Conservation (phyloP, 306 rosid species). For the Cucumis melo region DNA sequence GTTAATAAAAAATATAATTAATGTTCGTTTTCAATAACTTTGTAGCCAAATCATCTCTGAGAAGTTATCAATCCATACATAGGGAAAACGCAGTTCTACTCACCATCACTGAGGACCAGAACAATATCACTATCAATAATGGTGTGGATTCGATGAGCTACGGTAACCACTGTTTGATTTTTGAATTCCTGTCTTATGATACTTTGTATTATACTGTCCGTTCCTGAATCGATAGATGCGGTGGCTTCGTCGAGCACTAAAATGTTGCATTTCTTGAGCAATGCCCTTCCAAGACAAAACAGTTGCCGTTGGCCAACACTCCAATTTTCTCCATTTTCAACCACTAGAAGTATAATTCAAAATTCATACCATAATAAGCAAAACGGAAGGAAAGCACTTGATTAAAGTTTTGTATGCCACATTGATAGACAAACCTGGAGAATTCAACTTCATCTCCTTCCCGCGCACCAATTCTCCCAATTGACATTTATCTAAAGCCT, state of each 20-base stretch:
- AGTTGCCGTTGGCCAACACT: conserved; percentile 55
- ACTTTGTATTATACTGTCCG: conserved; percentile 64
- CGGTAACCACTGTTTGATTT: conserved; percentile 65
- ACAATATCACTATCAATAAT: conserved; percentile 76
- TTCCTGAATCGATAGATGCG: conserved; percentile 62
- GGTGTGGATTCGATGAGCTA: conserved; percentile 90
- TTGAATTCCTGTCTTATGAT: conserved; percentile 64
- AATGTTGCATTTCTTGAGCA: conserved; percentile 51
- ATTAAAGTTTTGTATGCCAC: neutral
- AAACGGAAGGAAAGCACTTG: neutral
- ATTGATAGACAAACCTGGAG: conserved; percentile 36
- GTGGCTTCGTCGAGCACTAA: conserved; percentile 75
- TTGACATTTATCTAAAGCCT: conserved; percentile 90
- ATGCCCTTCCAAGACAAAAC: conserved; percentile 58
- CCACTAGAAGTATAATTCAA: conserved; percentile 23
- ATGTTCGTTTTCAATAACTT: neutral
- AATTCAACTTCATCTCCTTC: conserved; percentile 61
- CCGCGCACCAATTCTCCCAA: conserved; percentile 52
- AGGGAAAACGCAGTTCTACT: neutral
- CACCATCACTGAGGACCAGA: conserved; percentile 89
- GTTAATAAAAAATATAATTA: conserved; percentile 5
- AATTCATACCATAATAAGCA: neutral
- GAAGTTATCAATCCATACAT: neutral
- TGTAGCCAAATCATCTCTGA: neutral
- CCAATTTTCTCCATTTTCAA: conserved; percentile 68